Evolutionary conservation across 2,329 filamentous ascomycete species (phyloP).

Genomic region (Kalmusia sp.): DNA sequence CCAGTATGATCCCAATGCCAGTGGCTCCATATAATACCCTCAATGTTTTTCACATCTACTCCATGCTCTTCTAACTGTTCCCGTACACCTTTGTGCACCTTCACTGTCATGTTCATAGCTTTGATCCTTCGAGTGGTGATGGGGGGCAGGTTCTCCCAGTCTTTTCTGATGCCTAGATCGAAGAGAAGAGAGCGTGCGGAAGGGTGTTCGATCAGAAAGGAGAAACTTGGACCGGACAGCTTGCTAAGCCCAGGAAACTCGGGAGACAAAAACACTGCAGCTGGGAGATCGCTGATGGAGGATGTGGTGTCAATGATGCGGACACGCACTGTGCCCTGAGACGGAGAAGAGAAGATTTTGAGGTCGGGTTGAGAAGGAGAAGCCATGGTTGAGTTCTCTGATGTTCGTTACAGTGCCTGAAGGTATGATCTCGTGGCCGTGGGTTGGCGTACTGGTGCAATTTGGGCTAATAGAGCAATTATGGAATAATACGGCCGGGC

Average conservation of each 20-base stretch:
- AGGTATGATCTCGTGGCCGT: too few relatives aligned
- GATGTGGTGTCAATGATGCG: neutral
- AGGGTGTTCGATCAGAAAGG: slow-evolving; percentile 58
- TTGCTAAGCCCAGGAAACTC: neutral
- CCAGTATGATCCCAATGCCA: slow-evolving; percentile 61
- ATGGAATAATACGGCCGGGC: too few relatives aligned
- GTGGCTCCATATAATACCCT: slow-evolving; percentile 53
- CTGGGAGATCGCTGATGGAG: neutral
- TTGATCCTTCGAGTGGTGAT: neutral
- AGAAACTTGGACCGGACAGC: slow-evolving; percentile 45
- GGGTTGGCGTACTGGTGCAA: too few relatives aligned
- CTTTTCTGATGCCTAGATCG: slow-evolving; percentile 56
- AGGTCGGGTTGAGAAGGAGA: too few relatives aligned
- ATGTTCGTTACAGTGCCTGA: too few relatives aligned
- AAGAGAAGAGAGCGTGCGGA: slow-evolving; percentile 53
- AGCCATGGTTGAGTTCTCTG: too few relatives aligned
- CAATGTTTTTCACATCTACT: slow-evolving; percentile 31
- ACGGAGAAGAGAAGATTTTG: neutral
- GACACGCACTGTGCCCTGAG: neutral
- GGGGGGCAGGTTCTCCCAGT: slow-evolving; percentile 48
- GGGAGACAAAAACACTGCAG: neutral
- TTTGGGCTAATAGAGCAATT: too few relatives aligned
- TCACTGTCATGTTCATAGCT: slow-evolving; percentile 14
- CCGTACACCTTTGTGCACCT: slow-evolving; percentile 18
- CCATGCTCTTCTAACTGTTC: slow-evolving; percentile 31